Percentiles rank a stretch among this genome's conserved stretches.
These are phyloP conservation scores for Candida maris DNA, from an alignment of 805 yeast species.

Conservation along the genomic window DNA sequence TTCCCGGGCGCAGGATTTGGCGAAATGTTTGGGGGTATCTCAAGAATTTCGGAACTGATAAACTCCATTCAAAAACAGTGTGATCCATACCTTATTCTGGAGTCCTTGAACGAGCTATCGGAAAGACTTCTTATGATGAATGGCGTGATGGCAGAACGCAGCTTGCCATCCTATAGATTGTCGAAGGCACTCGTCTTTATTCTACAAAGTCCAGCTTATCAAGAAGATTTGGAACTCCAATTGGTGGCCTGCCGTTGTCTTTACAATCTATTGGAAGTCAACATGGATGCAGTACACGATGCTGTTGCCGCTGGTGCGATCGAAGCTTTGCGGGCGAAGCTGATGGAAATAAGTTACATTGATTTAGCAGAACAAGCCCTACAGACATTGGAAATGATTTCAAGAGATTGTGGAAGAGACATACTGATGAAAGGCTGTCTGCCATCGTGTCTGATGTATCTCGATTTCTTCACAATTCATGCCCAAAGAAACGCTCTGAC, in stretches of 20 bases:
- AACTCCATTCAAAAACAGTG: constrained; percentile 40
- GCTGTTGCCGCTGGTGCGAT: constrained; percentile 66
- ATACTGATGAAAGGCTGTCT: constrained; percentile 61
- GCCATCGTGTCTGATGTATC: constrained; percentile 59
- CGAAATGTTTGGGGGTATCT: constrained; percentile 23
- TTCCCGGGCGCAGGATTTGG: constrained; percentile 29
- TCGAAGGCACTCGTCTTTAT: constrained; percentile 53
- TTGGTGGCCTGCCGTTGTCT: constrained; percentile 80
- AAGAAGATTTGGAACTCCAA: constrained; percentile 73
- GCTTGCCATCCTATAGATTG: constrained; percentile 57
- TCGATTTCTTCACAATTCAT: constrained; percentile 86
- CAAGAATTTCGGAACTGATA: constrained; percentile 29
- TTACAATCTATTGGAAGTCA: constrained; percentile 74
- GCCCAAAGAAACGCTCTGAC: constrained; percentile 79
- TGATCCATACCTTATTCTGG: constrained; percentile 60
- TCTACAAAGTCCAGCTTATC: constrained; percentile 52
- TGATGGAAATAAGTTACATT: constrained; percentile 74
- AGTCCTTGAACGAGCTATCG: constrained; percentile 61
- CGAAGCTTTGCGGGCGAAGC: constrained; percentile 58
- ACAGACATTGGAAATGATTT: constrained; percentile 66
- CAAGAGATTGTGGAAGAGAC: constrained; percentile 48
- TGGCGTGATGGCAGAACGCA: constrained; percentile 57
- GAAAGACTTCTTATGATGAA: constrained; percentile 63
- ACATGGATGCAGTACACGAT: constrained; percentile 57
- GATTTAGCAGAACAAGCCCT: constrained; percentile 91